phyloP scores from a whole-genome alignment of 1,284 basidiomycete genomes.

The Ustilago crameri region DNA sequence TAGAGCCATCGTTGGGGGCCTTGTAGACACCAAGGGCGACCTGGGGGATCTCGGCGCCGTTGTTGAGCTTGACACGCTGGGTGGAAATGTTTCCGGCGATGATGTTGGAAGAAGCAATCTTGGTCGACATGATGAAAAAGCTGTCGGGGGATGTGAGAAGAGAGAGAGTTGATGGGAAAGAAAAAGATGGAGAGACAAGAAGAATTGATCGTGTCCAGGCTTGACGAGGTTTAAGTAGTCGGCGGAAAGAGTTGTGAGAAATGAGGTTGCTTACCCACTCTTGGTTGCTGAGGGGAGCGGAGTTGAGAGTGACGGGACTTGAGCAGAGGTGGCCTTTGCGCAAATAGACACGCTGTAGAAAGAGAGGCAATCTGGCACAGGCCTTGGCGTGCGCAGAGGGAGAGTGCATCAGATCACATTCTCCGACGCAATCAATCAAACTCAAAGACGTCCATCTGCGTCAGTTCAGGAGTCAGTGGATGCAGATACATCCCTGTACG shows the following conservation, averaged over 20 bases:
- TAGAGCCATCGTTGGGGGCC: constrained; percentile 67
- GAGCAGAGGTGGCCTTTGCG: constrained; percentile 26
- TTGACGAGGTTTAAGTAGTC: constrained; percentile 39
- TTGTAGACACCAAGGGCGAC: constrained; percentile 67
- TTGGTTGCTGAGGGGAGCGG: neutral
- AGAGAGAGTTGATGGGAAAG: constrained; percentile 4
- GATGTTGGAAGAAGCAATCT: constrained; percentile 46
- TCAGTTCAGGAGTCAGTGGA: neutral
- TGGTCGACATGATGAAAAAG: constrained; percentile 39
- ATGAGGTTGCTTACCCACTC: constrained; percentile 7
- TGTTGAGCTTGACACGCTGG: constrained; percentile 65
- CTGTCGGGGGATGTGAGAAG: constrained; percentile 3
- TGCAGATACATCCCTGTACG: constrained; percentile 6
- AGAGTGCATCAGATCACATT: constrained; percentile 14
- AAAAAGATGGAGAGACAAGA: constrained; percentile 19
- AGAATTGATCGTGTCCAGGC: constrained; percentile 8
- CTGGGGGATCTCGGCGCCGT: constrained; percentile 63
- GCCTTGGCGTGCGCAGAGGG: constrained; percentile 6
- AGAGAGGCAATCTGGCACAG: constrained; percentile 12
- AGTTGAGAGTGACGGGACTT: neutral
- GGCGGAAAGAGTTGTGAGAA: constrained; percentile 6
- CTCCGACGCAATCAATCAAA: constrained; percentile 12
- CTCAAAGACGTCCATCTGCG: constrained; percentile 14
- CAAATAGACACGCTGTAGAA: constrained; percentile 1
- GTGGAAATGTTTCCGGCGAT: constrained; percentile 58